Conservation (phyloP, 2,329 filamentous ascomycete species). For the Exophiala alcalophila region DNA sequence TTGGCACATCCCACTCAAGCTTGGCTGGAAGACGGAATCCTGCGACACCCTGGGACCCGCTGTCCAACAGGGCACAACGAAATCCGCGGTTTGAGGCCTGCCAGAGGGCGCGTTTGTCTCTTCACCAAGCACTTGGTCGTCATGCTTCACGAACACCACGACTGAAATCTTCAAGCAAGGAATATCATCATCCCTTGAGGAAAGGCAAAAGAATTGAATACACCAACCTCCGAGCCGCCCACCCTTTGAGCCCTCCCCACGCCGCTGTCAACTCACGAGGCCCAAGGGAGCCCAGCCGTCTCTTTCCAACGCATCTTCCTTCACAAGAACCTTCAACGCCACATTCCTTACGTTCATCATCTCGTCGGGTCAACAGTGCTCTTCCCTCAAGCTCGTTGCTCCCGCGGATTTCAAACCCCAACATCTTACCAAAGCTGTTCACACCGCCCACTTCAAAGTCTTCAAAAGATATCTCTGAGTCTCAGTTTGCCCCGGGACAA, state of each 20-base stretch:
- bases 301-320: background rate
- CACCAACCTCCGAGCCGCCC: background rate
- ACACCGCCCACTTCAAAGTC: background rate
- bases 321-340: background rate
- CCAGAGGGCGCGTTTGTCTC: background rate
- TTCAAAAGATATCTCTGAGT: no score
- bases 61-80: conserved; percentile 2
- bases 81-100: background rate
- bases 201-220: no score
- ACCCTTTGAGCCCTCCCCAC: conserved; percentile 1
- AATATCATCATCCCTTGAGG: no score
- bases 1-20: conserved; percentile 2
- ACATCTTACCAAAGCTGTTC: no score
- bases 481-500: no score
- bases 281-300: background rate
- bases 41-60: conserved; percentile 22
- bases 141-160: background rate
- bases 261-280: background rate
- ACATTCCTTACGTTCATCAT: background rate
- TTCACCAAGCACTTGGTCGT: no score
- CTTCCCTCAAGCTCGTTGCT: conserved; percentile 20
- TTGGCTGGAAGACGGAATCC: conserved; percentile 10
- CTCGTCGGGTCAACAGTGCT: background rate
- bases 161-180: no score
- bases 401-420: conserved; percentile 1